Percentiles rank a stretch among this genome's conserved stretches.
Conservation (phyloP, 2,329 filamentous ascomycete species). For the Fusarium multiceps region DNA sequence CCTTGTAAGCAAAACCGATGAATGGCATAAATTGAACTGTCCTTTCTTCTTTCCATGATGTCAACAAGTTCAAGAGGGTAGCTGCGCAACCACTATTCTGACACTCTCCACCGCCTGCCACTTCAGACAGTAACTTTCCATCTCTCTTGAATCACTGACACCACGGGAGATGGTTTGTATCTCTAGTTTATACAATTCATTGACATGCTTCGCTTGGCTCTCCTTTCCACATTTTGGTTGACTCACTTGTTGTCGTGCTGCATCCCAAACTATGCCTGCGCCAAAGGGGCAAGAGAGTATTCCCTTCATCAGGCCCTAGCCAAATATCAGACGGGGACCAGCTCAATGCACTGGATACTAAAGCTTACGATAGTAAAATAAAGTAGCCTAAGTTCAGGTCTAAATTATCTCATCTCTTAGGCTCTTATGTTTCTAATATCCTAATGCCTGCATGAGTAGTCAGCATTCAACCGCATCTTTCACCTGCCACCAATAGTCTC, state of each 20-base stretch:
- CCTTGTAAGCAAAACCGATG: not conserved
- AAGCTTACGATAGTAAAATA: not conserved
- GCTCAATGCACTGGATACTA: not conserved
- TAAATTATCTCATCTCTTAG: not conserved
- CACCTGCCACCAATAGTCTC: not conserved
- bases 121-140: not conserved
- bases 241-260: too few species aligned
- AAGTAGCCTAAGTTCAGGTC: not conserved
- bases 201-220: too few species aligned
- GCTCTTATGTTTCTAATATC: not conserved
- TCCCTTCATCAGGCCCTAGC: too few species aligned
- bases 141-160: not conserved
- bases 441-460: not conserved
- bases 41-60: constrained; percentile 33
- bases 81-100: constrained; percentile 39
- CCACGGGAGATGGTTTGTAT: not conserved
- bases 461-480: not conserved
- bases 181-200: not conserved
- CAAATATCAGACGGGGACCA: not conserved
- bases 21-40: constrained; percentile 1
- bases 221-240: too few species aligned
- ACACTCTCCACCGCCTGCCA: constrained; percentile 42
- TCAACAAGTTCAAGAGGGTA: constrained; percentile 25
- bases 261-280: too few species aligned
- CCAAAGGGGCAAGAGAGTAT: too few species aligned